Percentiles rank a stretch among this genome's conserved stretches.
These are phyloP conservation scores for Aureobasidium melanogenum DNA, from an alignment of 2,329 filamentous ascomycete species.

Conservation along the genomic window DNA sequence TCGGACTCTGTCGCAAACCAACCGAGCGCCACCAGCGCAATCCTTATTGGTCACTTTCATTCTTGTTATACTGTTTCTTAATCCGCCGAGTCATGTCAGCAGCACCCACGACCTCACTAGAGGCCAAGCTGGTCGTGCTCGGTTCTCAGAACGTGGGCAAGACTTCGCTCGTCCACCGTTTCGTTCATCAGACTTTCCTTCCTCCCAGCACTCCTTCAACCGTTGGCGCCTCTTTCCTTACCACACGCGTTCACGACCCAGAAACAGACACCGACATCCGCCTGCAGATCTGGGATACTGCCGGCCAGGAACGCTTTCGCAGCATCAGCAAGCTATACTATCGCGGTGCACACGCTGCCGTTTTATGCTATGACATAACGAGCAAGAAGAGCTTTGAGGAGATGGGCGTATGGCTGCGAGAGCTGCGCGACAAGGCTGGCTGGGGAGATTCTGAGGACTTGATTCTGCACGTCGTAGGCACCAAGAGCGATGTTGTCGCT, in stretches of 20 bases:
- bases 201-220: constrained; percentile 43
- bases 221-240: constrained; percentile 48
- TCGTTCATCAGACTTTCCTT: constrained; percentile 63
- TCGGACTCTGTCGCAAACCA: neutral
- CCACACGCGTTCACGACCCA: constrained; percentile 61
- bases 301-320: constrained; percentile 90
- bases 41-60: neutral
- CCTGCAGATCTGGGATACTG: constrained; percentile 95
- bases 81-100: constrained; percentile 3
- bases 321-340: constrained; percentile 95
- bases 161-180: constrained; percentile 68
- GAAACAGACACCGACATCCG: constrained; percentile 80
- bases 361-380: constrained; percentile 91
- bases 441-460: constrained; percentile 51
- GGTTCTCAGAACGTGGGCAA: constrained; percentile 74
- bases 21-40: neutral
- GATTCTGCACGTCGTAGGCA: constrained; percentile 90
- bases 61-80: neutral
- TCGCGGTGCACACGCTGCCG: constrained; percentile 85
- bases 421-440: constrained; percentile 66
- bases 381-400: constrained; percentile 77
- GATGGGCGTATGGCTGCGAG: constrained; percentile 85
- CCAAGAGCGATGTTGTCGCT: constrained; percentile 83
- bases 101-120: constrained; percentile 43
- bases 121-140: constrained; percentile 74